Evolutionary conservation across 2,329 filamentous ascomycete species (phyloP), one percentile per base, ranked within the genome.

Genomic region (Magnaporthiopsis poae): DNA sequence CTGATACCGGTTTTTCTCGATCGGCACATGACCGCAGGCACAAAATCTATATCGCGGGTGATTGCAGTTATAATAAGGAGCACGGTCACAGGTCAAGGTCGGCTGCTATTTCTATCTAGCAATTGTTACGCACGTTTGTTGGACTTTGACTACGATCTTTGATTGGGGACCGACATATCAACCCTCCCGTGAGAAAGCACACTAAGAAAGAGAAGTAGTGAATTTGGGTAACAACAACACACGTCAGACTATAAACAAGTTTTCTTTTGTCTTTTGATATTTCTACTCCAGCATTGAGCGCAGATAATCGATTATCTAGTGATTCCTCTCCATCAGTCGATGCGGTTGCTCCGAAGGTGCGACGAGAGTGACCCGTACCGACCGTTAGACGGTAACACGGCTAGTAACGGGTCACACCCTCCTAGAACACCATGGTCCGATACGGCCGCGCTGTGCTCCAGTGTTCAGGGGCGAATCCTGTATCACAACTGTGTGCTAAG

Each of bases 161-260:
- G n/a, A n/a, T n/a, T n/a, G n/a, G n/a, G n/a, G n/a, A n/a, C n/a
- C n/a, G n/a, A n/a, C n/a, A n/a, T n/a, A n/a, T n/a, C n/a, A n/a
- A n/a, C n/a, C n/a, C n/a, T n/a, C n/a, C n/a, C n/a, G n/a, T n/a
- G 52, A 62, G 35, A 27, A 66, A 63, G 33, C 65, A 29, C 33
- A 60, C 21, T 35, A 65, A 46, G 56, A 61, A 15, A 11, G 60
- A 39, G 39, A 66, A 66, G 39, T 39, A 63, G 61, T 39, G 27
- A 33, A 7, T 11, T 2, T 27, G 60, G 25, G 60, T 12, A 25
- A 56, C 7, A 56, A 56, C 7, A 56, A 25, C 9, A 56, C 2
- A n/a, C 3, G 13, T 21, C 18, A 25, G 46, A 21, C 46, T 21
- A n/a, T 56, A 56, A 25, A 56, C 46, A 9, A 56, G 18, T 8